Conservation (phyloP, 805 yeast genomes). For the Metschnikowia matae region DNA sequence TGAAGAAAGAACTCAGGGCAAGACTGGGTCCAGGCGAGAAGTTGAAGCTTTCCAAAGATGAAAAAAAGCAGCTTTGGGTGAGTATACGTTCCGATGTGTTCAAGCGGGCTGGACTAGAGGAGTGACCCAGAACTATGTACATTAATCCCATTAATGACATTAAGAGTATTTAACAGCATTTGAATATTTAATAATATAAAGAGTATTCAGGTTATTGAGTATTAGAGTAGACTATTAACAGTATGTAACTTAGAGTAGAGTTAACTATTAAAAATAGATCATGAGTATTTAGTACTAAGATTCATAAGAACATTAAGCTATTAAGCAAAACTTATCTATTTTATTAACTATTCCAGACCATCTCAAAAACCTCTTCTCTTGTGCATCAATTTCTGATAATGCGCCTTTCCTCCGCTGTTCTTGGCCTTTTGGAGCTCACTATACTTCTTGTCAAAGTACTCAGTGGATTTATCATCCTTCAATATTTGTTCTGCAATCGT, state of each 20-base stretch:
- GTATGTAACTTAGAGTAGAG: too few relatives aligned
- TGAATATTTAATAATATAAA: too few relatives aligned
- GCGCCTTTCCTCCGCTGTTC: constrained; percentile 61
- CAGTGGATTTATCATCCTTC: constrained; percentile 62
- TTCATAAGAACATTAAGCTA: too few relatives aligned
- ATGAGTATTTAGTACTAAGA: too few relatives aligned
- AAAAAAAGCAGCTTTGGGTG: constrained; percentile 46
- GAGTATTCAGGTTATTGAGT: too few relatives aligned
- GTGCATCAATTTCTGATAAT: constrained; percentile 58
- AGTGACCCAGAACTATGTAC: constrained; percentile 10
- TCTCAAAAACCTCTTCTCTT: constrained; percentile 48
- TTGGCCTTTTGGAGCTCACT: constrained; percentile 67
- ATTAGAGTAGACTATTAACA: too few relatives aligned
- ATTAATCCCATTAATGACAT: background rate
- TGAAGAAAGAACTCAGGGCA: constrained; percentile 25
- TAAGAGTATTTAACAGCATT: too few relatives aligned
- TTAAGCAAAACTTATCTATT: too few relatives aligned
- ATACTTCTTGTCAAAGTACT: constrained; percentile 83
- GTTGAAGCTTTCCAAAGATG: constrained; percentile 34
- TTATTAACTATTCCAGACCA: too few relatives aligned
- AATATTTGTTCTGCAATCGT: constrained; percentile 81
- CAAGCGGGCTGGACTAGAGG: constrained; percentile 43
- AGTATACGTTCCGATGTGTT: constrained; percentile 49
- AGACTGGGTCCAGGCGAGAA: constrained; percentile 16
- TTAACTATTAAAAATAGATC: too few relatives aligned